A percentile compares a stretch with the other conserved stretches of the same genome.
These are phyloP conservation scores for Asterophora parasitica DNA, from an alignment of 768 basidiomycete species.

Conservation along the genomic window DNA sequence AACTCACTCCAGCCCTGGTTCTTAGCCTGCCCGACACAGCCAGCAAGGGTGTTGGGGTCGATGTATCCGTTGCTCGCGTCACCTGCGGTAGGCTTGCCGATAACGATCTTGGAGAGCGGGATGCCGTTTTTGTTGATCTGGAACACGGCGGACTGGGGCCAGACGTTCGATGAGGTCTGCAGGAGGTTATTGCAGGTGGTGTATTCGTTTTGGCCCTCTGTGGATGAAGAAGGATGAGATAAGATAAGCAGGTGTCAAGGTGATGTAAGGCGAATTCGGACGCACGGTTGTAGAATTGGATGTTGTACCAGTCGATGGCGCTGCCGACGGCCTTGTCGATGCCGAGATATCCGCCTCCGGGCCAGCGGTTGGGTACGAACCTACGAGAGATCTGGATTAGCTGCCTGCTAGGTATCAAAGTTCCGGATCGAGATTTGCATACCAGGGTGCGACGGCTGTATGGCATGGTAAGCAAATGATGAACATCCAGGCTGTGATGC, in stretches of 20 bases:
- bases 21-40: slow-evolving; percentile 58
- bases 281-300: slow-evolving; percentile 49
- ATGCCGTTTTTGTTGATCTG: slow-evolving; percentile 58
- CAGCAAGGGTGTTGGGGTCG: slow-evolving; percentile 45
- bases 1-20: slow-evolving; percentile 63
- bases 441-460: slow-evolving; percentile 48
- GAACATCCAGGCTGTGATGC: not conserved
- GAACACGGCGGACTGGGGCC: slow-evolving; percentile 59
- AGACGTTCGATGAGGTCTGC: slow-evolving; percentile 49
- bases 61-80: slow-evolving; percentile 61
- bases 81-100: slow-evolving; percentile 58
- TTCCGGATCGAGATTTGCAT: not conserved
- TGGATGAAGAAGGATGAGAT: not conserved
- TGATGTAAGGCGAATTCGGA: not conserved
- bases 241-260: no score
- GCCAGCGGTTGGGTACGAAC: slow-evolving; percentile 38
- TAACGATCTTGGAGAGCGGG: slow-evolving; percentile 58
- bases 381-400: slow-evolving; percentile 18
- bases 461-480: not conserved
- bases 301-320: slow-evolving; percentile 62
- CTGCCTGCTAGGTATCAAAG: not conserved
- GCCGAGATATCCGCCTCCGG: slow-evolving; percentile 50
- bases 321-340: slow-evolving; percentile 49
- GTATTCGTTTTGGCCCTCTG: slow-evolving; percentile 64
- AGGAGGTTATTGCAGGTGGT: slow-evolving; percentile 59